Evolutionary conservation across 768 basidiomycete species (phyloP), one percentile per base, ranked within the genome.

Genomic region (Xanthoconium purpureum): DNA sequence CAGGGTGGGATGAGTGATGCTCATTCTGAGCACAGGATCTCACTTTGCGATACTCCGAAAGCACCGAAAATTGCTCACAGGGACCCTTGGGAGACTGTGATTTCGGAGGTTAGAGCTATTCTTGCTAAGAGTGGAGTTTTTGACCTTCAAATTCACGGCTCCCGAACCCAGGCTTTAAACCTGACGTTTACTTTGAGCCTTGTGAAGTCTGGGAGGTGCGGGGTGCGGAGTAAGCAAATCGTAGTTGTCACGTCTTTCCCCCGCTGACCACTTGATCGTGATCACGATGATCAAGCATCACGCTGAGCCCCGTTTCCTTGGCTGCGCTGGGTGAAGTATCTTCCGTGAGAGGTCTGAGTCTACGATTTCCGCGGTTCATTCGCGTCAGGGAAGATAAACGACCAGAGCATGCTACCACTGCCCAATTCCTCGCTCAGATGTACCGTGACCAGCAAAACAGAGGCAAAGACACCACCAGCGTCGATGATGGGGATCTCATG

Each of bases 291-390:
- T 43, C 39, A 49, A 90, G 88, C 65, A 80, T 94, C 60, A 93
- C 93, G 3, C 73, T 91, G 58, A 93, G 91, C 43, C 94, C 93
- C 0, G 84, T 93, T 15, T 95, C 93, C 24, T 73, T 87, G 6
- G 93, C 93, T 17, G 93, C 90, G 0, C 75, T 80, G 52, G 84
- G 86, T 7, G 66, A 85, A 20, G 76, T 85, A 6, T 80, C 84
- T 7, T 77, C 77, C 9, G 35, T 45, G 33, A 78, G 87, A 29
- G 94, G 94, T 6, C 75, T 95, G 32, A 90, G 88, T 62, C 71
- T 96, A 13, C 86, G 94, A 13, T 97, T 97, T 70, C 94, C 94
- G 40, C 80, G 94, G 36, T 96, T 95, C 73, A 77, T 95, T 53
- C 81, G 78, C 56, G 64, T 82, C 8, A 76, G 89, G 28, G 84